A percentile compares a stretch with the other conserved stretches of the same genome.
These are phyloP conservation scores for Suillus americanus DNA, from an alignment of 768 basidiomycete genomes.

Conservation along the genomic window DNA sequence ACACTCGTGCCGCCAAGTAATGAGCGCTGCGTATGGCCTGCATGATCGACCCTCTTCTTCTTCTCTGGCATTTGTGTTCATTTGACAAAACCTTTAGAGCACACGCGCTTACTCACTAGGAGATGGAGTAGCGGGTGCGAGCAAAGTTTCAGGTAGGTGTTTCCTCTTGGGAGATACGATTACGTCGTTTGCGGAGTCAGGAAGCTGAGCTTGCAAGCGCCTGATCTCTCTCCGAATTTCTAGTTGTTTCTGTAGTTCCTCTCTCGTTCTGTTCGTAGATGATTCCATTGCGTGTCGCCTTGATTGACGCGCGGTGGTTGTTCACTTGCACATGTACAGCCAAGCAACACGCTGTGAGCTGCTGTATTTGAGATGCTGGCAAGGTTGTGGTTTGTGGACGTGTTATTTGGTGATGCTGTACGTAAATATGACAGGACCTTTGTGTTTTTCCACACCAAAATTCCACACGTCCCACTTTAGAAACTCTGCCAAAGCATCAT, in stretches of 20 bases:
- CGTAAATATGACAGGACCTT: background rate
- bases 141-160: constrained; percentile 35
- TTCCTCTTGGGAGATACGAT: constrained; percentile 51
- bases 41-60: constrained; percentile 46
- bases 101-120: constrained; percentile 50
- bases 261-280: constrained; percentile 39
- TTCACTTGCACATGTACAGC: background rate
- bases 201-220: constrained; percentile 51
- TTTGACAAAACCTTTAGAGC: constrained; percentile 4
- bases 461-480: constrained; percentile 16
- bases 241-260: constrained; percentile 42
- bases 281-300: constrained; percentile 50
- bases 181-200: constrained; percentile 17
- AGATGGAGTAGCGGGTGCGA: constrained; percentile 58
- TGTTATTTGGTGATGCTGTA: constrained; percentile 19
- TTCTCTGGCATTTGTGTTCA: constrained; percentile 23
- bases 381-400: constrained; percentile 13
- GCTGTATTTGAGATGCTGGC: constrained; percentile 2
- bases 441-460: constrained; percentile 7
- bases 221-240: constrained; percentile 58
- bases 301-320: background rate
- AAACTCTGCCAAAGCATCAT: constrained; percentile 3
- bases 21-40: constrained; percentile 21
- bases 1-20: constrained; percentile 11
- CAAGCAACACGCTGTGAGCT: background rate